Evolutionary conservation across 2,329 filamentous ascomycete genomes (phyloP).

Genomic region (Exophiala sideris): DNA sequence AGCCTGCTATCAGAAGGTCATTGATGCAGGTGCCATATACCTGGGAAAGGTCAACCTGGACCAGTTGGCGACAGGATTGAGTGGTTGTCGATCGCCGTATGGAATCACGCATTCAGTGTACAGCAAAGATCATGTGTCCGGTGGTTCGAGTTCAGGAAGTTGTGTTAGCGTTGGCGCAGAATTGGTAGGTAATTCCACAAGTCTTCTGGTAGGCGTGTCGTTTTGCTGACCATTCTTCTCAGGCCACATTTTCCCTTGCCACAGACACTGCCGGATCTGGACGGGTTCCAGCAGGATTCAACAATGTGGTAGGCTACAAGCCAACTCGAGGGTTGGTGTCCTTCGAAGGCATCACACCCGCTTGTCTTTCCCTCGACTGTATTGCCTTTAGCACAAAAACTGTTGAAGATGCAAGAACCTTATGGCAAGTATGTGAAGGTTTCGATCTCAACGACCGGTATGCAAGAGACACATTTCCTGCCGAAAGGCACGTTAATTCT

Average conservation of each 20-base stretch:
- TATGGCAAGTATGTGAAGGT: constrained; percentile 50
- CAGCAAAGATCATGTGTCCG: constrained; percentile 48
- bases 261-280: constrained; percentile 32
- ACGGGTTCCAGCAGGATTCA: constrained; percentile 31
- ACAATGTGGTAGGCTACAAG: constrained; percentile 30
- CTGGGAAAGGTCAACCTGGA: constrained; percentile 60
- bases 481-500: constrained; percentile 29
- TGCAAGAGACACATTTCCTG: constrained; percentile 41
- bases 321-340: constrained; percentile 30
- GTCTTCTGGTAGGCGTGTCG: not conserved
- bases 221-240: constrained; percentile 1
- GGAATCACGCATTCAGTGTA: constrained; percentile 55
- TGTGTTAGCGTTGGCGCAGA: constrained; percentile 53
- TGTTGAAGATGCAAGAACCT: constrained; percentile 47
- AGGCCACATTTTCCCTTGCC: constrained; percentile 51
- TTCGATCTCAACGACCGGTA: constrained; percentile 52
- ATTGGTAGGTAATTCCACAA: constrained; percentile 36
- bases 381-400: constrained; percentile 50
- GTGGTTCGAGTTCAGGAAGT: constrained; percentile 57
- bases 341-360: constrained; percentile 33
- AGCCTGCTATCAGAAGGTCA: constrained; percentile 46
- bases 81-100: constrained; percentile 57
- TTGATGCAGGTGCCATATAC: constrained; percentile 53
- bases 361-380: constrained; percentile 57
- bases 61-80: constrained; percentile 60